phyloP scores from a whole-genome alignment of 108 stramenopile species.

The Seminavis robusta region DNA sequence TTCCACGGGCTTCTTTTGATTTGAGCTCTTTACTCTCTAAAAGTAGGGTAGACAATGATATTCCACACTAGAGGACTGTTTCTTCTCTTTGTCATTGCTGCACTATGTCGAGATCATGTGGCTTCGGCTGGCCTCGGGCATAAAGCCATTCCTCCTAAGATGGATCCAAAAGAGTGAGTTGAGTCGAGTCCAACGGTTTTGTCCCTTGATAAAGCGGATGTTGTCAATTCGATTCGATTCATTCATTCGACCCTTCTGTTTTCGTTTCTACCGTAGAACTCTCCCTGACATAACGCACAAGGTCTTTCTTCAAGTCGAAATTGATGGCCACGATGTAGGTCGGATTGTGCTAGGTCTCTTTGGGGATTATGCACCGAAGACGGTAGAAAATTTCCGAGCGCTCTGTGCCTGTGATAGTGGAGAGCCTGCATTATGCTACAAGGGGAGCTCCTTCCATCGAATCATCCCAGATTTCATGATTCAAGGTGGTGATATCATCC shows the following conservation, averaged over 20 bases:
- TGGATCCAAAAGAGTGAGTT: slow-evolving; percentile 74
- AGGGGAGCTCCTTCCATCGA: slow-evolving; percentile 62
- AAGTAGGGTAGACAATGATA: too few relatives aligned
- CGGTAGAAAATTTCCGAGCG: slow-evolving; percentile 89
- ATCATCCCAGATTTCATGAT: slow-evolving; percentile 92
- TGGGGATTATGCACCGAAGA: slow-evolving; percentile 86
- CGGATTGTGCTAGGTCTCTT: slow-evolving; percentile 87
- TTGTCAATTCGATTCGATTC: neutral
- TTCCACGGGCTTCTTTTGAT: too few relatives aligned
- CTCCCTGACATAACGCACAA: slow-evolving; percentile 74
- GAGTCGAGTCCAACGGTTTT: neutral
- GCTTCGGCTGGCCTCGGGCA: too few relatives aligned
- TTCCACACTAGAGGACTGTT: too few relatives aligned
- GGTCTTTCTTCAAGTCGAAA: slow-evolving; percentile 67
- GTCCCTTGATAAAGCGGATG: neutral
- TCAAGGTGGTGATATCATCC: slow-evolving; percentile 90
- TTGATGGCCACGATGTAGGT: slow-evolving; percentile 34
- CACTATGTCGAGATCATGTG: too few relatives aligned
- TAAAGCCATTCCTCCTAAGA: slow-evolving; percentile 66
- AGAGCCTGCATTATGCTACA: slow-evolving; percentile 70
- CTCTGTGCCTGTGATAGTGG: slow-evolving; percentile 78
- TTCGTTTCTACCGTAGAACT: slow-evolving; percentile 33
- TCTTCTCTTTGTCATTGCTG: too few relatives aligned
- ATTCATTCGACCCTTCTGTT: slow-evolving; percentile 1
- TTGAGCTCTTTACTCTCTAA: too few relatives aligned